These are phyloP conservation scores for Penicillium verhagenii DNA, from an alignment of 495 filamentous ascomycete genomes.

Conservation along the genomic window DNA sequence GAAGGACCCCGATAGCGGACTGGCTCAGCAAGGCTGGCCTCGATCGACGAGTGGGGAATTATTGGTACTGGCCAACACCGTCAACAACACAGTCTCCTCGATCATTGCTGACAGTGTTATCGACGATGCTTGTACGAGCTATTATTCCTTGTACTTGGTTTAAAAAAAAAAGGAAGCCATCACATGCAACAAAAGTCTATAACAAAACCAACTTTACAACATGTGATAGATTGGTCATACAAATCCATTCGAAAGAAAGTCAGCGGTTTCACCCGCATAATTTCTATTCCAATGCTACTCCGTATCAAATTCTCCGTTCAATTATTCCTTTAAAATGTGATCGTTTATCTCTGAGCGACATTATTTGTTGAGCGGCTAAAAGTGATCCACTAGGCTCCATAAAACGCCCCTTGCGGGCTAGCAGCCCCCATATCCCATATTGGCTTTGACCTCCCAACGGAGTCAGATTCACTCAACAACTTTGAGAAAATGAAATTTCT, in stretches of 20 bases:
- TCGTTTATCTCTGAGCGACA: not conserved
- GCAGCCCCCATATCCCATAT: slow-evolving; percentile 1
- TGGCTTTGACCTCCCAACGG: not conserved
- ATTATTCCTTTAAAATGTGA: not conserved
- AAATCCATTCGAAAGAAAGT: not conserved
- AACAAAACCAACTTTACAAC: not conserved
- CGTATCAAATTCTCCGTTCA: not conserved
- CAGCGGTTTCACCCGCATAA: not conserved
- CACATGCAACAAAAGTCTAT: not conserved
- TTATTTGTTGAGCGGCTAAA: not conserved
- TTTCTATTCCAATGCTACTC: not conserved
- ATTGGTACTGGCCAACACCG: not conserved
- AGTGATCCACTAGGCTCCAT: not conserved
- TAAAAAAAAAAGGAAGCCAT: no score
- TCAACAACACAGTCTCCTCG: not conserved
- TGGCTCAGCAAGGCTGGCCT: not conserved
- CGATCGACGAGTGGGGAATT: not conserved
- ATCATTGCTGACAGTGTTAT: not conserved
- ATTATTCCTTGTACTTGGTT: not conserved
- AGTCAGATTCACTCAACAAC: not conserved
- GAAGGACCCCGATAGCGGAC: not conserved
- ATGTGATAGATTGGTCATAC: not conserved
- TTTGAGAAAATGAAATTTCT: no score
- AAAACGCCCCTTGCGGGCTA: not conserved
- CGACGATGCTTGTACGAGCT: not conserved